Base-by-base conservation (phyloP, 768 basidiomycete species). In the Russula emetica region DNA sequence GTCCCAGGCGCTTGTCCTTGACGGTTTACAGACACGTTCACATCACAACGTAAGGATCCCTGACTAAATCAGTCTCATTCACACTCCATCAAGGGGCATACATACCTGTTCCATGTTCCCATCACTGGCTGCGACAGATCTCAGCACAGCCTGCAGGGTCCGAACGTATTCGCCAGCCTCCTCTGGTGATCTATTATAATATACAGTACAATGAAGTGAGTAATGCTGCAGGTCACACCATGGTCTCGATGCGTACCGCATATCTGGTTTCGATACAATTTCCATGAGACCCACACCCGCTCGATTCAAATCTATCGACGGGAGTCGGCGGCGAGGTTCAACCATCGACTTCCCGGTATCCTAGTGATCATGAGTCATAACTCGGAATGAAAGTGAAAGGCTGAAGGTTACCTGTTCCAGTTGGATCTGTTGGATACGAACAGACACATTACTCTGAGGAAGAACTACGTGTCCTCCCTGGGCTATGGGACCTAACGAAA, bases 61-160 rank as follows among this genome's bases (percentile, higher is more conserved):
- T 97, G 58, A 3, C 4, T 45, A 38, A 52, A 67, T 60, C 4
- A 71, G 22, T 47, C 26, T n/a, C 32, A 44, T 40, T 47, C 38
- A 11, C 22, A 38, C 42, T 5, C 45, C 54, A 61, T 66, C 54
- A 58, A 26, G 24, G 61, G 34, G 20, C 30, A 47, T n/a, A 70
- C 75, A 53, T 69, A 92, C 96, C 74, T 93, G 87, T 69, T 99
- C 97, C 97, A 98, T 98, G 71, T 95, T 95, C 1, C 92, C 94
- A 72, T 96, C 93, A 66, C 93, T 94, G 0, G 92, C 86, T 0
- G 92, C 94, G 3, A 96, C 79, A 18, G 90, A 81, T 20, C 95
- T 83, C 9, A 98, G 76, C 20, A 97, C 71, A 5, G 85, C 82
- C 72, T 97, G 94, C 2, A 99, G 78, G 10, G 87, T 80, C 44